These are phyloP conservation scores for Microstegium vimineum DNA, from an alignment of 176 grass and related monocot species.

Conservation along the genomic window DNA sequence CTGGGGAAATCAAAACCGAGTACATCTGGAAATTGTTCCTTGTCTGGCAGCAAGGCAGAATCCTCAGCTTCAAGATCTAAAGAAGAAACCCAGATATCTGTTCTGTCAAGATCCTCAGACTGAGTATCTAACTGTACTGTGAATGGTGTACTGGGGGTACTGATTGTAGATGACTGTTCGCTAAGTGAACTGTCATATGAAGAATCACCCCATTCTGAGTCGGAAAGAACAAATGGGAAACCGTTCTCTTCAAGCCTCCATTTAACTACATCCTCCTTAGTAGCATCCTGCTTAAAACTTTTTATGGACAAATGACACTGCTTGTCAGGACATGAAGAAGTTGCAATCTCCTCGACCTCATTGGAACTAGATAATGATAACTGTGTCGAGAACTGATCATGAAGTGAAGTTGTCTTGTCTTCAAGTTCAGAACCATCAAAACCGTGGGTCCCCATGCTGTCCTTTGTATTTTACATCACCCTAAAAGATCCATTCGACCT, in stretches of 20 bases:
- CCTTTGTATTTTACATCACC: not conserved
- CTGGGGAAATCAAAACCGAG: slow-evolving; percentile 38
- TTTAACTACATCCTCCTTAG: not conserved
- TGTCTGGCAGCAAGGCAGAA: slow-evolving; percentile 30
- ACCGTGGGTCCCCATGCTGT: not conserved
- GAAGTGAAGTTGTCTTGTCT: not conserved
- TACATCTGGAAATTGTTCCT: slow-evolving; percentile 20
- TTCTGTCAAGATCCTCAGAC: slow-evolving; percentile 36
- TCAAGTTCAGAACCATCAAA: slow-evolving; percentile 23
- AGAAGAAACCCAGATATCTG: slow-evolving; percentile 54
- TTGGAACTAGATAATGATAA: slow-evolving; percentile 2
- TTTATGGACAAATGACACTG: not conserved
- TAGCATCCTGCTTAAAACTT: slow-evolving; percentile 2
- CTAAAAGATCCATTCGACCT: not conserved
- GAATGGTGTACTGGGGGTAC: slow-evolving; percentile 20
- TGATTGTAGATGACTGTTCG: slow-evolving; percentile 26
- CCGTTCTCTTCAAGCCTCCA: slow-evolving; percentile 14
- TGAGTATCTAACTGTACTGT: slow-evolving; percentile 15
- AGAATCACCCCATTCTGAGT: slow-evolving; percentile 30
- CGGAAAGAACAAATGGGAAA: slow-evolving; percentile 2
- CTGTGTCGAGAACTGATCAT: not conserved
- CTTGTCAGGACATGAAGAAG: not conserved
- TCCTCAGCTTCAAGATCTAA: slow-evolving; percentile 46
- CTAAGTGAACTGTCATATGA: slow-evolving; percentile 5
- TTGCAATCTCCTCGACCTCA: not conserved